These are phyloP conservation scores for Sequoia sempervirens DNA, from an alignment of 75 land plant species.

Conservation along the genomic window DNA sequence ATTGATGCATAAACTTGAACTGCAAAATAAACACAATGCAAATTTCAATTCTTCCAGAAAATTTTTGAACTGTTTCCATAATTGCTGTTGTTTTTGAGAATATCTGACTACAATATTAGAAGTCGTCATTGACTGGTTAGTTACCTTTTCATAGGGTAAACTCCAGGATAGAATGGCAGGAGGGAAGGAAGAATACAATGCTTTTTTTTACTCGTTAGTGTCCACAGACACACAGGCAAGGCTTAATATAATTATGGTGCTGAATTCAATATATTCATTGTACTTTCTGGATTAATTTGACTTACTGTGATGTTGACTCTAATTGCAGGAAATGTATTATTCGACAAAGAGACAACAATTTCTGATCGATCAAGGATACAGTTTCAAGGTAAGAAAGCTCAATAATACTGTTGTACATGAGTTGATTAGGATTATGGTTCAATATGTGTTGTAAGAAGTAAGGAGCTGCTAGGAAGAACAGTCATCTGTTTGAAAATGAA, in stretches of 20 bases:
- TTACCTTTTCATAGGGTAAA: conserved; percentile 51
- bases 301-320: background rate
- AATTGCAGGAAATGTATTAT: conserved; percentile 93
- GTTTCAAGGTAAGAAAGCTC: conserved; percentile 75
- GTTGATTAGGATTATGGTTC: background rate
- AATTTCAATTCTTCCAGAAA: background rate
- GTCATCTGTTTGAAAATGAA: background rate
- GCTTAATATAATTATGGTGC: background rate
- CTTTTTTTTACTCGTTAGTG: conserved; percentile 95
- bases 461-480: background rate
- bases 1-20: background rate
- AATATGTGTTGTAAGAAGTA: background rate
- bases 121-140: background rate
- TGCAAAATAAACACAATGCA: background rate
- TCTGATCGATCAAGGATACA: conserved; percentile 98
- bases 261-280: background rate
- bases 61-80: background rate
- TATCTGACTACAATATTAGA: background rate
- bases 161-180: conserved; percentile 91
- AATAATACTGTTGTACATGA: background rate
- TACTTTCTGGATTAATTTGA: conserved; percentile 4
- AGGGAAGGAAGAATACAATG: conserved; percentile 98
- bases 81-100: background rate
- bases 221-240: conserved; percentile 95
- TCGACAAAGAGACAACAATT: conserved; percentile 97